Base-by-base conservation (phyloP, 2,329 filamentous ascomycete species). In the Aspergillus brasiliensis region DNA sequence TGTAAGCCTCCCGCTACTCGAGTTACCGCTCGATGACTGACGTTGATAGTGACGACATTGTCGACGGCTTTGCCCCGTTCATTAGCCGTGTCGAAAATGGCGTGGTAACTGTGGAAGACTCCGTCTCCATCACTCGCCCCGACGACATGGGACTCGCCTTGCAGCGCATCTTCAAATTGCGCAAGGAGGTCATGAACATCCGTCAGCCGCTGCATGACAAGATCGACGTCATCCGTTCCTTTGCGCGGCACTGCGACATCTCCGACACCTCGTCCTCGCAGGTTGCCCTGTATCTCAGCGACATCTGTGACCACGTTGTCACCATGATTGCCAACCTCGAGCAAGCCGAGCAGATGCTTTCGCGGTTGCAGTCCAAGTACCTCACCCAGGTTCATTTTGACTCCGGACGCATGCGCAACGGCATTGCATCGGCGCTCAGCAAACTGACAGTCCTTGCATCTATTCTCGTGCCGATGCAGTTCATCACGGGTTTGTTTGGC, bases 291-390 rank as follows among this genome's bases (percentile, higher is more conserved):
- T 97, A 97, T 73, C 86, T 98, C 28, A 91, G 91, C 69, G 94
- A 98, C 77, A 97, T 97, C 64, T 93, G 97, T 76, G 94, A 98
- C 77, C 94, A 98, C 83, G 92, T 97, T 58, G 90, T 97, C 60
- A 97, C 94, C 37, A 97, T 97, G 93, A 94, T 96, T 83, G 92
- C 90, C 69, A 97, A 95, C 76, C 78, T 98, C 64, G 87, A 87
- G 0, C 93, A 97, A 73, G 96, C 95, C 64, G 94, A 98, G 76
- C 97, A 97, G 83, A 97, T 97, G 83, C 83, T 97, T 28, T 92
- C 90, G 8, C 88, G 94, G 19, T 89, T 90, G 1, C 94, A 98
- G 80, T 91, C 89, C 79, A 97, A 97, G 75, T 97, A 97, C 72
- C 84, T 97, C 27, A 92, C 92, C 1, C 94, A 96, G 71, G 86